Base-by-base conservation (phyloP, 148 eudicot species). In the Amaranthus cruentus region DNA sequence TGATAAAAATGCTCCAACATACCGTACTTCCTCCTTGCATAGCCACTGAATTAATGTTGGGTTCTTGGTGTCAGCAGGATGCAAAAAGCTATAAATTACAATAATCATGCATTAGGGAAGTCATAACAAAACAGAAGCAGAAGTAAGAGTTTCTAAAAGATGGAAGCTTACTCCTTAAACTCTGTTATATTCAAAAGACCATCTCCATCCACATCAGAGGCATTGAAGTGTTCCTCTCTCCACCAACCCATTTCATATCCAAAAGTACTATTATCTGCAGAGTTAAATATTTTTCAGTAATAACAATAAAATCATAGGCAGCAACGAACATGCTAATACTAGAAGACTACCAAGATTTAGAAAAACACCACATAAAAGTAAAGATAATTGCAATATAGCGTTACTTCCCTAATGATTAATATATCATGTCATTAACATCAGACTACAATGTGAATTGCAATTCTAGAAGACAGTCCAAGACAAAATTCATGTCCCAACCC, bases 221-320 rank as follows among this genome's bases (percentile, higher is more conserved):
- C 97, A 87, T 96, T 91, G 77, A 96, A 92, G 82, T 96, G 99
- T 42, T 92, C 99, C 81, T 85, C 94, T 81, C 87, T 96, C 97
- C 97, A 96, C 99, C 99, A 96, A 75, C 99, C 99, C 92, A 96
- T 87, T 73, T 90, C 89, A 85, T 95, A 88, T 66, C 96, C 98
- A 79, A 84, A 85, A 50, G 96, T 83, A 48, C 60, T 79, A 77
- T 85, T 87, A 81, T 87, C 98, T 95, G 89, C 47, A 55, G 49
- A 42, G 69, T 42, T n/a, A 65, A 76, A 72, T 8, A 59, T 62
- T 58, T 47, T 60, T 77, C 51, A 84, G 72, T 48, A 61, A 70
- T 61, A 18, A 52, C 71, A 38, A 71, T 38, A 76, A 68, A 15
- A 50, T 56, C 66, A 59, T 14, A 28, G 38, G 38, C 38, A 28